Conservation (phyloP, 768 basidiomycete species). For the Suillus occidentalis region DNA sequence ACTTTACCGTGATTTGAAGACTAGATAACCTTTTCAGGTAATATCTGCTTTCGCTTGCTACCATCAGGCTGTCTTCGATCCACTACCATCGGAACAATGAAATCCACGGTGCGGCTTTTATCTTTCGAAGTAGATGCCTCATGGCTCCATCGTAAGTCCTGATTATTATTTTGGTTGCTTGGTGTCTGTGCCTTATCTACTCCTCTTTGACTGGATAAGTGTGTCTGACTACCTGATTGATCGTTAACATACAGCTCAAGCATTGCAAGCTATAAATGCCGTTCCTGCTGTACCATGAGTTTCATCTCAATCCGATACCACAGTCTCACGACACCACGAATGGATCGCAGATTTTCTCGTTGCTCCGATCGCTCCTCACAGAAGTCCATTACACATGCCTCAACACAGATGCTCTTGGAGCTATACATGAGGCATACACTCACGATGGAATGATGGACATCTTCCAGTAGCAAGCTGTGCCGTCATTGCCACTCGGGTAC, state of each 20-base stretch:
- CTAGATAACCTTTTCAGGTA: neutral
- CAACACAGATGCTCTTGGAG: neutral
- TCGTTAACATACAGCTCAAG: neutral
- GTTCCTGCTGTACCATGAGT: neutral
- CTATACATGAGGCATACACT: neutral
- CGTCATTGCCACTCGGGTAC: neutral
- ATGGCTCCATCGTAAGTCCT: neutral
- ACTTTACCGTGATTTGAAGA: neutral
- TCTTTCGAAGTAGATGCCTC: neutral
- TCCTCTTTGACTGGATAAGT: neutral
- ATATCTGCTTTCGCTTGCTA: neutral
- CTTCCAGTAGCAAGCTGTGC: neutral
- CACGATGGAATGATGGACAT: neutral
- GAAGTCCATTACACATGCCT: neutral
- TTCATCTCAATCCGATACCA: neutral
- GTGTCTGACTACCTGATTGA: slow-evolving; percentile 1
- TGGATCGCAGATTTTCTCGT: neutral
- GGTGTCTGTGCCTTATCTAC: neutral
- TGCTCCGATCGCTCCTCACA: neutral
- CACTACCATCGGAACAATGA: neutral
- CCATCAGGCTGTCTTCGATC: neutral
- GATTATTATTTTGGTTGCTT: neutral
- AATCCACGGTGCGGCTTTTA: too few species aligned
- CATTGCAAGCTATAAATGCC: neutral
- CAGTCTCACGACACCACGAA: neutral